Evolutionary conservation across 2,329 filamentous ascomycete genomes (phyloP), one percentile per base, ranked within the genome.

Genomic region (Stemphylium beticola): DNA sequence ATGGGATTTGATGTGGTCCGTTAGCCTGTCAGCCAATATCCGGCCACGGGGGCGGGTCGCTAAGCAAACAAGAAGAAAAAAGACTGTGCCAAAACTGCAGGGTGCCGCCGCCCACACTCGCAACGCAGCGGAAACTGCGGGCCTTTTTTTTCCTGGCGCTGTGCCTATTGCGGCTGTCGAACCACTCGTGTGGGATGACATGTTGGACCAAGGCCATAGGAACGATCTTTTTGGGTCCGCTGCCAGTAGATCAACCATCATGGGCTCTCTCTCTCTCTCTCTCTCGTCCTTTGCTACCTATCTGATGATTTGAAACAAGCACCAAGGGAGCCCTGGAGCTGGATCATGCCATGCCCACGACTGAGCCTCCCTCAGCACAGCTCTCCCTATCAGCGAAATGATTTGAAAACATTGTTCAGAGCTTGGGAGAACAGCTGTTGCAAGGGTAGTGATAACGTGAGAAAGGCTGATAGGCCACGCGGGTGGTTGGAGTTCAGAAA

Each of bases 141-240:
- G 26, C 48, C 40, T 39, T 48, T 49, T 47, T 12, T 29, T n/a
- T 31, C 18, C 17, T 33, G 37, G 49, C 47, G 36, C 53, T 58
- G 49, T 50, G 63, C 53, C 42, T 53, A 32, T 46, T 57, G 53
- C 44, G 49, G 58, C 57, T 59, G 55, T 61, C 60, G 62, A 67
- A 66, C 69, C 67, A 60, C 57, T 50, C 46, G 55, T 64, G 66
- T 64, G 69, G 68, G 65, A 71, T 67, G 66, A 43, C 57, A 40
- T 42, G 8, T 29, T 10, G n/a, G 33, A 26, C 33, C 42, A 38
- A 33, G 36, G 47, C 29, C 37, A 37, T 47, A 31, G 15, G 20
- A 46, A 48, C 40, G 34, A 47, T 33, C 24, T 17, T 36, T 46
- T 38, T 18, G 14, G 29, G 36, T 31, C 20, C 36, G 26, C 41